Evolutionary conservation across 2,329 filamentous ascomycete genomes (phyloP), one percentile per base, ranked within the genome.

Genomic region (Pyricularia pennisetigena): DNA sequence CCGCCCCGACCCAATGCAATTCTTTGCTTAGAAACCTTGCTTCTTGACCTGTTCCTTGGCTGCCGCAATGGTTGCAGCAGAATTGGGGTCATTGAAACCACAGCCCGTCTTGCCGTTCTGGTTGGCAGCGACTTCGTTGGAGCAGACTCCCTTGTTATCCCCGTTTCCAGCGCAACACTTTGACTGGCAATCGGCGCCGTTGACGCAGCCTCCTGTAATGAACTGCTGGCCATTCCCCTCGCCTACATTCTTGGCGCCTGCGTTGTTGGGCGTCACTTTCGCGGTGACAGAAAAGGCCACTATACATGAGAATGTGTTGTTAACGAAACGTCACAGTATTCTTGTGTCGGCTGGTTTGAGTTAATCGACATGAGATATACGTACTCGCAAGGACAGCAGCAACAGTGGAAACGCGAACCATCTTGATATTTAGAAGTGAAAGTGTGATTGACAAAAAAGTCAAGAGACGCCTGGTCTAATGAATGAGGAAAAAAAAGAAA

Each of bases 81-180:
- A 69, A 67, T 77, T 75, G 65, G 75, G 75, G 69, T 77, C 76
- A 62, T 71, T 72, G 69, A 77, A 77, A 68, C 72, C 71, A 69
- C 76, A 77, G 61, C 76, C 76, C n/a, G 71, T 70, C 74, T 77
- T 77, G 68, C 76, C 76, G 71, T 74, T 75, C 71, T 77, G 75
- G 69, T 72, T 72, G 68, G 72, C 70, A 4, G 75, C 76, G n/a
- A 71, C 75, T 64, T 71, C 72, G 68, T 73, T 75, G 26, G 75
- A 76, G 73, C 75, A 77, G 68, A 77, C 73, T 62, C 75, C 75
- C 57, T 71, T 69, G n/a, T 72, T 72, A 49, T 69, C 69, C 69
- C 70, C 71, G 68, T 72, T 72, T 70, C 75, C 72, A 68, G 75
- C 74, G 68, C 74, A 76, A 70, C 75, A 76, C 59, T 69, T 71